phyloP scores from a whole-genome alignment of 495 filamentous ascomycete species.

The Acidiella bohemica region DNA sequence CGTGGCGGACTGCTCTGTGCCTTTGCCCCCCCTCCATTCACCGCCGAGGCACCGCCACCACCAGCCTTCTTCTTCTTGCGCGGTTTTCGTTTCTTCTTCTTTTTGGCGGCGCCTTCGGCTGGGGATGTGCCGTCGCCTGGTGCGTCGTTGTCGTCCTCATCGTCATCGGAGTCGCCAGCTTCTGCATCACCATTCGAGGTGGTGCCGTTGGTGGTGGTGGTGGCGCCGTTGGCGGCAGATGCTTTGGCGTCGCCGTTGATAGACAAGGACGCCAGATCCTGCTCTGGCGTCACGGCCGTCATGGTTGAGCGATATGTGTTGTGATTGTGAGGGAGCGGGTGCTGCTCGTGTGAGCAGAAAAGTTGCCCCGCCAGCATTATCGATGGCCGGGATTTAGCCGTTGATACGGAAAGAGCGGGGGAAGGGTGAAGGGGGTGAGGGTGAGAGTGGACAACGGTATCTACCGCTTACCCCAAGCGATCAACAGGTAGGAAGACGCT shows the following conservation, averaged over 20 bases:
- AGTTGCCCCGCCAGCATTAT: background rate
- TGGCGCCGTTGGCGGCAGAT: constrained; percentile 9
- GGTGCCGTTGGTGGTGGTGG: constrained; percentile 16
- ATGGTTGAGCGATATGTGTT: constrained; percentile 4
- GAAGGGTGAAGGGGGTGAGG: too few relatives aligned
- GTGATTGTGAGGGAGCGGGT: background rate
- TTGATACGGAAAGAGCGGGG: too few relatives aligned
- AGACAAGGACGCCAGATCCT: constrained; percentile 9
- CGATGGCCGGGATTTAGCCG: background rate
- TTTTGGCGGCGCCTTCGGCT: constrained; percentile 18
- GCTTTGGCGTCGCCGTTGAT: constrained; percentile 6
- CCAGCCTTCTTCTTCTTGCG: constrained; percentile 36
- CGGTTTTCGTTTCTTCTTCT: constrained; percentile 47
- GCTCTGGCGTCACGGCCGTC: constrained; percentile 17
- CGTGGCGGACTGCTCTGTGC: constrained; percentile 44
- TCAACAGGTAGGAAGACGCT: too few relatives aligned
- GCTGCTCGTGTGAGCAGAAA: background rate
- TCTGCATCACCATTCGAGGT: constrained; percentile 21
- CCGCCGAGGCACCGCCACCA: constrained; percentile 15
- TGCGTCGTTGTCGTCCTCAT: constrained; percentile 27
- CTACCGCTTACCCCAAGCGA: too few relatives aligned
- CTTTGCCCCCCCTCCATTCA: constrained; percentile 18
- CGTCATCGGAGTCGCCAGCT: constrained; percentile 30
- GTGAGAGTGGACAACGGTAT: too few relatives aligned
- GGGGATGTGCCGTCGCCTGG: constrained; percentile 7